phyloP scores from a whole-genome alignment of 257 asterid species.

The Capsicum chinense region DNA sequence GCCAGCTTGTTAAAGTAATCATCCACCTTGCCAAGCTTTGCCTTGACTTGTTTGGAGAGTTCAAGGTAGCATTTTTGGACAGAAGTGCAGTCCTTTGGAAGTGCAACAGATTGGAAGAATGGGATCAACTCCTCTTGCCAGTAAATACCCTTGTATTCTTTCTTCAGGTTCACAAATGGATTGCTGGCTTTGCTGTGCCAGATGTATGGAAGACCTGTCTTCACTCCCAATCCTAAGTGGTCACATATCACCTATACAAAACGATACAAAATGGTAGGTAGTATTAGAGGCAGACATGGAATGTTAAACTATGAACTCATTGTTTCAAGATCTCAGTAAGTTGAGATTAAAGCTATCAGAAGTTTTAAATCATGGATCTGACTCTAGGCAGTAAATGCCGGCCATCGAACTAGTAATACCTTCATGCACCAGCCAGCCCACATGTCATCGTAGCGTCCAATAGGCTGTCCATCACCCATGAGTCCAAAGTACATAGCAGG shows the following conservation, averaged over 20 bases:
- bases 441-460: conserved; percentile 74
- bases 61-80: conserved; percentile 62
- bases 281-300: neutral
- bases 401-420: conserved; percentile 38
- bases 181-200: conserved; percentile 85
- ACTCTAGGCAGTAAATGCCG: neutral
- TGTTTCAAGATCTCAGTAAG: neutral
- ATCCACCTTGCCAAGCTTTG: conserved; percentile 60
- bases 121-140: conserved; percentile 78
- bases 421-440: conserved; percentile 83
- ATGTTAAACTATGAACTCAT: neutral
- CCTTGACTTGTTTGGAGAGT: conserved; percentile 66
- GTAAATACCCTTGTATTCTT: conserved; percentile 71
- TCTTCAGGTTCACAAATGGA: conserved; percentile 68
- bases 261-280: neutral
- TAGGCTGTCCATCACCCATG: conserved; percentile 82
- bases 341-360: neutral
- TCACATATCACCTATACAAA: conserved; percentile 61
- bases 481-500: conserved; percentile 81
- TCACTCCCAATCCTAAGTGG: conserved; percentile 63
- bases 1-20: conserved; percentile 61
- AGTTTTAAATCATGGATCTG: neutral
- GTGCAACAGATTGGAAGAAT: conserved; percentile 54
- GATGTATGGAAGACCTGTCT: conserved; percentile 62
- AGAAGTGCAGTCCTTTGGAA: conserved; percentile 55